Percentiles rank a stretch among this genome's conserved stretches.
These are phyloP conservation scores for Pythium brachiatum DNA, from an alignment of 352 stramenopile species.

Conservation along the genomic window DNA sequence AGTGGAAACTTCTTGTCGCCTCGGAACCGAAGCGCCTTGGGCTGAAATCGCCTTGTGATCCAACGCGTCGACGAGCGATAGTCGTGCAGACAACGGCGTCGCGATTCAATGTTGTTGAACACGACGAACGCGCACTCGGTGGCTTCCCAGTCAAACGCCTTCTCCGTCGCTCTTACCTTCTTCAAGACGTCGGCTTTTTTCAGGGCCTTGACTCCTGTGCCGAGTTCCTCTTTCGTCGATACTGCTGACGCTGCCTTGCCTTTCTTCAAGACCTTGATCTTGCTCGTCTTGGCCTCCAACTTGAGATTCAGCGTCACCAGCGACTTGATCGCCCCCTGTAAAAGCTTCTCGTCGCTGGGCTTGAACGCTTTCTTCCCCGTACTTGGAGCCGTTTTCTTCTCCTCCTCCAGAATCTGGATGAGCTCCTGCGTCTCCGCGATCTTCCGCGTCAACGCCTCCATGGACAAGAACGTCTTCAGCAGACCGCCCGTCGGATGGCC, in stretches of 20 bases:
- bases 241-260: constrained; percentile 9
- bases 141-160: constrained; percentile 53
- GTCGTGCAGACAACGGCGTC: constrained; percentile 68
- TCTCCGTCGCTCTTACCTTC: constrained; percentile 16
- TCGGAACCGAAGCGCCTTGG: constrained; percentile 58
- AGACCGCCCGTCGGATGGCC: constrained; percentile 71
- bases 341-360: constrained; percentile 22
- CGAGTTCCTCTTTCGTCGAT: constrained; percentile 2
- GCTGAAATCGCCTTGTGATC: constrained; percentile 50
- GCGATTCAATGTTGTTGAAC: constrained; percentile 86
- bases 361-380: constrained; percentile 14
- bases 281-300: constrained; percentile 41
- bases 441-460: constrained; percentile 62
- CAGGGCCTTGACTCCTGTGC: constrained; percentile 7
- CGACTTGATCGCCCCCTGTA: constrained; percentile 11
- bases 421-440: constrained; percentile 59
- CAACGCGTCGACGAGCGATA: constrained; percentile 55
- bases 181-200: constrained; percentile 25
- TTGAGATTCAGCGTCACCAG: constrained; percentile 32
- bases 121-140: constrained; percentile 85
- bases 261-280: constrained; percentile 64
- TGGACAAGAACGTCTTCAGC: constrained; percentile 64
- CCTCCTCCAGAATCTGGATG: constrained; percentile 45
- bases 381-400: constrained; percentile 35
- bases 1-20: constrained; percentile 39